Conservation (phyloP, 257 asterid genomes). For the Marsdenia floribunda region DNA sequence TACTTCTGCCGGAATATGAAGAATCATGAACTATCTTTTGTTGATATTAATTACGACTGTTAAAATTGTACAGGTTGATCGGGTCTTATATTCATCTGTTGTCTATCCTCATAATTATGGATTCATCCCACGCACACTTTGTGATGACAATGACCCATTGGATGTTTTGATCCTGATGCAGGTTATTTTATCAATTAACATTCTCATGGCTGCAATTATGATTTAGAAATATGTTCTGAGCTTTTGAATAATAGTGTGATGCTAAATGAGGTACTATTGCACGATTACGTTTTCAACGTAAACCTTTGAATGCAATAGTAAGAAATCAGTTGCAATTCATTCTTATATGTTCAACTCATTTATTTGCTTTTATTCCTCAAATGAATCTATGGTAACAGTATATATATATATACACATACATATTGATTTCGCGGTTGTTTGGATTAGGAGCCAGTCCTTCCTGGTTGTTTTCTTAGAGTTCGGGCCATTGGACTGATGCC, state of each 20-base stretch:
- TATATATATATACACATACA: neutral
- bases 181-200: constrained; percentile 1
- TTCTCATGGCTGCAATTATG: too few species aligned
- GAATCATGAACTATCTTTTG: neutral
- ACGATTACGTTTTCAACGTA: too few species aligned
- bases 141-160: constrained; percentile 26
- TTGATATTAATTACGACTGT: neutral
- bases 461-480: constrained; percentile 30
- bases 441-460: constrained; percentile 25
- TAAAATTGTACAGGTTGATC: constrained; percentile 16
- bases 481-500: constrained; percentile 28
- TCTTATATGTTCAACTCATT: too few species aligned
- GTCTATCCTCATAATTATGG: constrained; percentile 29
- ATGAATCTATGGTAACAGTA: neutral
- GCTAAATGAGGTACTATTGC: neutral
- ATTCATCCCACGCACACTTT: constrained; percentile 23
- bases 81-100: constrained; percentile 22
- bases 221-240: too few species aligned
- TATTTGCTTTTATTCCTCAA: too few species aligned
- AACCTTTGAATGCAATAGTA: too few species aligned
- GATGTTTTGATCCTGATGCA: constrained; percentile 25
- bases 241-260: neutral
- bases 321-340: too few species aligned
- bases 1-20: too few species aligned
- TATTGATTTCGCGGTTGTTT: neutral